Evolutionary conservation across 257 asterid species (phyloP).

Genomic region (Solanum verrucosum): DNA sequence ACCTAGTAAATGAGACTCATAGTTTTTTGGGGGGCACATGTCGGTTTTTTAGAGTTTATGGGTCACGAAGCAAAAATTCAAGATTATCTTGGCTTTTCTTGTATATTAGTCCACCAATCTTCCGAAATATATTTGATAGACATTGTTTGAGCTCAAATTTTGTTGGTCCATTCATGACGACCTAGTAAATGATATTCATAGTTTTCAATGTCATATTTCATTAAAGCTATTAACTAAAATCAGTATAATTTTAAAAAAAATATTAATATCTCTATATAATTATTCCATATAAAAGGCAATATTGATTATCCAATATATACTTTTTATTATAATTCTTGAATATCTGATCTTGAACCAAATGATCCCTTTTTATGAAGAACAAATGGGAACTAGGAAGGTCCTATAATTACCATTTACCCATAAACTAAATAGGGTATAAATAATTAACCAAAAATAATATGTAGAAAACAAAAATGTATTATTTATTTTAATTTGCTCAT

Average conservation of each 20-base stretch:
- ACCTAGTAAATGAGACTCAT: background rate
- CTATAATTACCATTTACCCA: background rate
- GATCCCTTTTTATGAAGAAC: background rate
- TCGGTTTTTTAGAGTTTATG: background rate
- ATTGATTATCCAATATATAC: background rate
- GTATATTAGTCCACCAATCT: background rate
- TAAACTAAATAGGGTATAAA: background rate
- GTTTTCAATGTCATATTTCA: background rate
- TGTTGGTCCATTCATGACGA: background rate
- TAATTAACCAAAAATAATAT: background rate
- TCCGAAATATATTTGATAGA: no score
- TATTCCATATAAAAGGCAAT: background rate
- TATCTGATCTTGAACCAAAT: background rate
- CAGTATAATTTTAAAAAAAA: background rate
- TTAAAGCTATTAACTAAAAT: background rate
- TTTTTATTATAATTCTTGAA: background rate
- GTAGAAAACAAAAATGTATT: background rate
- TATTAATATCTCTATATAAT: background rate
- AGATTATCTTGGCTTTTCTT: background rate
- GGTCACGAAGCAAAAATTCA: no score
- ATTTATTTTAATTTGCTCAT: background rate
- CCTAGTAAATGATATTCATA: background rate
- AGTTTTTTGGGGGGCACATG: background rate
- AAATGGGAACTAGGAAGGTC: background rate
- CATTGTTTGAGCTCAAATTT: background rate